phyloP scores from a whole-genome alignment of 2,329 filamentous ascomycete genomes.

The Cladosporium cucumerinum region DNA sequence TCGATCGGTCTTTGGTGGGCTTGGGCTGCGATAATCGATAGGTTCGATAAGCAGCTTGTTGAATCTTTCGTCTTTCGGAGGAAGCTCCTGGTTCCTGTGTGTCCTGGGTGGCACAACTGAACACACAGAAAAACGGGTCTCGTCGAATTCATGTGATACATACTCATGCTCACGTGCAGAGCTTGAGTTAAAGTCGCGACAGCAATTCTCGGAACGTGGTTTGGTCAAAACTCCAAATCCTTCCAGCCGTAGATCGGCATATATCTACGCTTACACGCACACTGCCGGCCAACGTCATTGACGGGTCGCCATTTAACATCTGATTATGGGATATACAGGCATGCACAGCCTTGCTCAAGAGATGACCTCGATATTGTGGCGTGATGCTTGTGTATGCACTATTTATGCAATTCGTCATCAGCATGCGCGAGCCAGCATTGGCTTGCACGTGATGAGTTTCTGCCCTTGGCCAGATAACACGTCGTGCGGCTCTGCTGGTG shows the following conservation, averaged over 20 bases:
- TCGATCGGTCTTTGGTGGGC: background rate
- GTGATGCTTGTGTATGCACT: background rate
- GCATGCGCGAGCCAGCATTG: too few relatives aligned
- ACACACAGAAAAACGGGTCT: background rate
- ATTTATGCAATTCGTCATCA: background rate
- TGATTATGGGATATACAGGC: background rate
- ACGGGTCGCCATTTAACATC: background rate
- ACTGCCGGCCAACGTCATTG: background rate
- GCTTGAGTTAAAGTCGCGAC: background rate
- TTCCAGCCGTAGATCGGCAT: conserved; percentile 1
- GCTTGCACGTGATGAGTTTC: background rate
- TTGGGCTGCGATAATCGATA: background rate
- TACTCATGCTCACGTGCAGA: background rate
- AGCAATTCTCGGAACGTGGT: background rate
- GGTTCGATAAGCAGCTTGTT: background rate
- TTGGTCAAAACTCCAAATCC: background rate
- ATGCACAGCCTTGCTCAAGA: background rate
- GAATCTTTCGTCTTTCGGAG: background rate
- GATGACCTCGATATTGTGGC: background rate
- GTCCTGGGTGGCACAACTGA: background rate
- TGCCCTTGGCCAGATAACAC: background rate
- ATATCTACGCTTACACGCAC: background rate
- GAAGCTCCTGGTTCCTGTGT: background rate
- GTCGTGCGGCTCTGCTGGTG: background rate
- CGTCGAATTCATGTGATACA: background rate